Evolutionary conservation across 1,139 yeast species (phyloP), one percentile per base, ranked within the genome.

Genomic region (Candida sp.): DNA sequence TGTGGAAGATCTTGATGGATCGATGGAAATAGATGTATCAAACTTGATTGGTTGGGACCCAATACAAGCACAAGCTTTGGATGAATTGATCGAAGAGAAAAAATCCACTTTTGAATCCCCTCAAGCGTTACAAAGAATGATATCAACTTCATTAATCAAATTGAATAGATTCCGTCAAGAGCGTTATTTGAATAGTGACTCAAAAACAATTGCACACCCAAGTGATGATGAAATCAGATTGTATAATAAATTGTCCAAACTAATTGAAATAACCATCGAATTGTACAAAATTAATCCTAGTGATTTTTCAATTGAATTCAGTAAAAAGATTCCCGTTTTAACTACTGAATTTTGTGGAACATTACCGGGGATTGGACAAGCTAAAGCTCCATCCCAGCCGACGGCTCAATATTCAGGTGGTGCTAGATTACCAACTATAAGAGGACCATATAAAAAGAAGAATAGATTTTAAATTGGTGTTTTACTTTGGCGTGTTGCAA

Each of bases 301-400:
- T 15, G 56, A 58, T 19, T 54, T 77, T 32, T 66, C 77, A 9
- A 49, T 62, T 34, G 56, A 60, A 37, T 60, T 71, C 43, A 70
- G 75, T 50, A 60, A 69, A 39, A 73, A 64, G 43, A 55, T 90
- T 37, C 96, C 97, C 0, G 85, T 87, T 1, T 71, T 87, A 45
- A 81, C 82, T 56, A 78, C 84, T 19, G 88, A 85, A 52, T 90
- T 87, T 56, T 70, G 78, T 36, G 98, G 98, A 43, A 77, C 86
- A 1, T 73, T 90, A 55, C 97, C 97, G 1, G 89, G 89, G 0
- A 76, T 44, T 46, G 66, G 63, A 4, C 58, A 57, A 4, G 49
- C 51, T 34, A 56, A 55, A 42, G 40, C 43, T 15, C 42, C 51
- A 3, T 42, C 43, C n/a, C 19, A n/a, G 12, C 19, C 39, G 21